Base-by-base conservation (phyloP, 192 early-diverging fungal genomes). In the Kickxella alabastrina region DNA sequence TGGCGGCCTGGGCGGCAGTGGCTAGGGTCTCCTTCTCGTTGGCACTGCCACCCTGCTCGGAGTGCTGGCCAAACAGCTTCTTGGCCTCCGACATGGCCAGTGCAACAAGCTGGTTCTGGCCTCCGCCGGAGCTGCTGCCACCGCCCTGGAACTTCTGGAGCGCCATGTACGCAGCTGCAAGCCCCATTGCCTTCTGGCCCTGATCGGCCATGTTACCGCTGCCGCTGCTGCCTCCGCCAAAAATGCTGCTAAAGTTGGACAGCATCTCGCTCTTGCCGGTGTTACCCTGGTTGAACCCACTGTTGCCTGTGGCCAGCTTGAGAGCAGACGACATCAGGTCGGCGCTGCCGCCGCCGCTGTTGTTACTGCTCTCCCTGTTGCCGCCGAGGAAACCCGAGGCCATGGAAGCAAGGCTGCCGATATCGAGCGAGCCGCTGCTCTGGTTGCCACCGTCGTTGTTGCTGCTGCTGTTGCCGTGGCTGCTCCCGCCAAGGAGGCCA, bases 141-240 rank as follows among this genome's bases (percentile, higher is more conserved):
- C 41, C 52, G 19, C 50, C 23, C n/a, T 65, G 46, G 49, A 64
- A 75, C 35, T 70, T 52, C 28, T 70, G 54, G 49, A 62, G 63
- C 9, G 72, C 72, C 59, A 54, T 68, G 22, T 64, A 75, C 15
- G 65, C 72, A 3, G 72, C 56, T 2, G 72, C 72, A 54, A 75
- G 36, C 0, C 72, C 72, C 64, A 75, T 52, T 0, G 61, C 53
- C 42, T 64, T 49, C 52, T 75, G 65, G 1, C 60, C 65, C 61
- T 61, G 49, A 22, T 15, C 10, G 14, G 38, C 54, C 48, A 68
- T n/a, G n/a, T 52, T 52, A 4, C 28, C 27, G 9, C 26, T 32
- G 6, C 60, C 38, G 21, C 43, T 27, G 2, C 26, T 24, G n/a
- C 54, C 28, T 15, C 40, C 34, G 27, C 38, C 48, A 19, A 46